These are phyloP conservation scores for Agapanthus africanus DNA, from an alignment of 106 monocot genomes.

Conservation along the genomic window DNA sequence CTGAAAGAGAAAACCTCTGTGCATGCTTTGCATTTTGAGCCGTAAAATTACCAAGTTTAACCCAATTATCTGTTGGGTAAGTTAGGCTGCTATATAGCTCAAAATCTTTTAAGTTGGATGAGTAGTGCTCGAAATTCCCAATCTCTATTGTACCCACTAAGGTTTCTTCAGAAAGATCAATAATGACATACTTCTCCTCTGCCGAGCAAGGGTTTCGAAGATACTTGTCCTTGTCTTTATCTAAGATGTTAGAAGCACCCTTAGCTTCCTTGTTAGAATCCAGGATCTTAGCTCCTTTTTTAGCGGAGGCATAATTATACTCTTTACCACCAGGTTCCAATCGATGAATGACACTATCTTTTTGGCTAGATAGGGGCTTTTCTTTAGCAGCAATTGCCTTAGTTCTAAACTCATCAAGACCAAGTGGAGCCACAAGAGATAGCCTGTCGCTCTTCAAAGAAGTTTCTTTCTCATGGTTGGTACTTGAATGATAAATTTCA, in stretches of 20 bases:
- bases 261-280: slow-evolving; percentile 87
- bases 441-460: slow-evolving; percentile 38
- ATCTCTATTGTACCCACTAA: slow-evolving; percentile 68
- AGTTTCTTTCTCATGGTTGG: slow-evolving; percentile 17
- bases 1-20: slow-evolving; percentile 58
- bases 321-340: slow-evolving; percentile 75
- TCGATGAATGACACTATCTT: slow-evolving; percentile 44
- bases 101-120: slow-evolving; percentile 81
- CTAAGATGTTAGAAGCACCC: slow-evolving; percentile 78
- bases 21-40: slow-evolving; percentile 67
- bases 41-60: slow-evolving; percentile 63
- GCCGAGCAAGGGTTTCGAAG: slow-evolving; percentile 87
- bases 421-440: slow-evolving; percentile 44
- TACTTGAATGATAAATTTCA: slow-evolving; percentile 8
- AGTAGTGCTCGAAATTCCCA: slow-evolving; percentile 89
- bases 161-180: slow-evolving; percentile 93
- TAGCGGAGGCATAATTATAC: slow-evolving; percentile 81
- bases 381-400: slow-evolving; percentile 49
- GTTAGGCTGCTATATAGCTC: slow-evolving; percentile 63
- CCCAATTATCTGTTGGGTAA: slow-evolving; percentile 80
- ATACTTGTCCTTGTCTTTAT: slow-evolving; percentile 84
- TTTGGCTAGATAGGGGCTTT: slow-evolving; percentile 24
- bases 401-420: slow-evolving; percentile 73
- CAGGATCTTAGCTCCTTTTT: slow-evolving; percentile 78
- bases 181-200: slow-evolving; percentile 69